Evolutionary conservation across 495 filamentous ascomycete species (phyloP), one percentile per base, ranked within the genome.

Genomic region (Daldinia caldariorum): DNA sequence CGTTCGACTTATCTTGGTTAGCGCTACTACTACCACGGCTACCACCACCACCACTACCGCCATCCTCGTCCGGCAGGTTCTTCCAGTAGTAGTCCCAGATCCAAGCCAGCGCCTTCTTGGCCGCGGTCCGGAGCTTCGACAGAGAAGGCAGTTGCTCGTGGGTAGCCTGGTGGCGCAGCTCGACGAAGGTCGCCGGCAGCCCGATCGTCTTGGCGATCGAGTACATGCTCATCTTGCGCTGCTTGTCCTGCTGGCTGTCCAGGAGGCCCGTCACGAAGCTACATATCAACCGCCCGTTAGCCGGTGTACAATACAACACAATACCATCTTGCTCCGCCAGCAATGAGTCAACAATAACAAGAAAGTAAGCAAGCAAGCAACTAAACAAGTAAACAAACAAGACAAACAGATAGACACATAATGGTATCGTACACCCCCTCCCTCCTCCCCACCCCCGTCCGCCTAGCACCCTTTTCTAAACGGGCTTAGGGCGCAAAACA

Each of bases 251-350:
- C 64, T 90, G 87, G 4, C 88, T 85, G 76, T 96, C 93, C 5
- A 94, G 83, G 20, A 97, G 85, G 29, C 93, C 93, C 1, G 95
- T 98, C 6, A 97, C 93, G 76, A 97, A 98, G 64, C 94, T 94
- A n/a, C n/a, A n/a, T n/a, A 69, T 61, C 58, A 62, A 63, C 59
- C 26, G 26, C 3, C 10, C 18, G 50, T 72, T 65, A 68, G 65
- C 58, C 63, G 14, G 41, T 3, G 4, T 60, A 55, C 32, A 45
- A 2, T 58, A 63, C 41, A 65, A 41, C 14, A 38, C 26, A 26
- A 26, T 1, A 26, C 3, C 26, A 26, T 26, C 26, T 26, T 26
- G 26, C 26, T 26, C 26, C 26, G 26, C 26, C 26, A 26, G 26
- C 26, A 26, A 26, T 26, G 26, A 26, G 26, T 26, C 26, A 26